A percentile compares a stretch with the other conserved stretches of the same genome.
These are phyloP conservation scores for Spongispora temasekensis DNA, from an alignment of 1,284 basidiomycete genomes.

Conservation along the genomic window DNA sequence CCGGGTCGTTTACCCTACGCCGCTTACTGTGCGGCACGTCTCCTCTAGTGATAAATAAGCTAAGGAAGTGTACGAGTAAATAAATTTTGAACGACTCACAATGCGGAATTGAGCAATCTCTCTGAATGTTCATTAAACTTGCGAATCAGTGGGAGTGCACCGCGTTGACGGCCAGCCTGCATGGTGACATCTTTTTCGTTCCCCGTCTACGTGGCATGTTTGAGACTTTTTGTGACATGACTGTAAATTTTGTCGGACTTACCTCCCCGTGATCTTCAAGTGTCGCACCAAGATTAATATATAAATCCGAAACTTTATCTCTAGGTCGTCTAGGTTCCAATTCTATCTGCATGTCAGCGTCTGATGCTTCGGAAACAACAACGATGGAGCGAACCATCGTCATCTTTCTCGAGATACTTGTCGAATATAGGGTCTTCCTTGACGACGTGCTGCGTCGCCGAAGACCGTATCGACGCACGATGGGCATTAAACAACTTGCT, in stretches of 20 bases:
- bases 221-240: no score
- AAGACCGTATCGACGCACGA: conserved; percentile 88
- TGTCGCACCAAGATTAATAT: not conserved
- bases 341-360: not conserved
- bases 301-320: not conserved
- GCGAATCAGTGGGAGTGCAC: conserved; percentile 89
- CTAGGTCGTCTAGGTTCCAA: conserved; percentile 1
- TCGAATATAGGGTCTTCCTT: conserved; percentile 95
- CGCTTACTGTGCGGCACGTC: conserved; percentile 60
- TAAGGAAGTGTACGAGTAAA: not conserved
- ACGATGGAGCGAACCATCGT: conserved; percentile 68
- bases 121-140: conserved; percentile 98
- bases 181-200: conserved; percentile 92
- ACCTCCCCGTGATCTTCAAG: not conserved
- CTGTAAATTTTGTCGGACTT: no score
- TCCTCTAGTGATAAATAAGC: conserved; percentile 44
- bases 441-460: conserved; percentile 80
- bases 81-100: conserved; percentile 46
- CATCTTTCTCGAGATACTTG: conserved; percentile 91
- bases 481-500: conserved; percentile 94
- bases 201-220: conserved; percentile 60
- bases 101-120: conserved; percentile 75
- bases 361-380: no score
- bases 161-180: conserved; percentile 89
- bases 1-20: conserved; percentile 47